Base-by-base conservation (phyloP, 345 rosid genomes). In the Aquilaria sinensis region DNA sequence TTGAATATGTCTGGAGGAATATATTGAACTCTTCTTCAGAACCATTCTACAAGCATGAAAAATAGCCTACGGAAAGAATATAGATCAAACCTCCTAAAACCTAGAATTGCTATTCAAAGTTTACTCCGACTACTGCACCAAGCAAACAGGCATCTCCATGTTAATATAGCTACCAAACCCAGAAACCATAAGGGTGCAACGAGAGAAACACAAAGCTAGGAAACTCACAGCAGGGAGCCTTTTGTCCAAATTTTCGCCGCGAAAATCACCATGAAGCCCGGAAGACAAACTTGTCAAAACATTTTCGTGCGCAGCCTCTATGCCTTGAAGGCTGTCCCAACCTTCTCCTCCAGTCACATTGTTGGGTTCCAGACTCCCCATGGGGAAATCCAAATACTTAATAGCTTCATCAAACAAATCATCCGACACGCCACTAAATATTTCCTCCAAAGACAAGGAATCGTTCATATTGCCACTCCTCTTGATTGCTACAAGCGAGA, bases 231-330 rank as follows among this genome's bases (percentile, higher is more conserved):
- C 23, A 9, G 80, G 50, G 29, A 56, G 53, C 31, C 66, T 57
- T 37, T 77, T 68, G 8, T 37, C n/a, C 63, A 57, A n/a, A 60
- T 67, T 43, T 64, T 60, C 53, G 67, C 68, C 75, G 53, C 68
- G 43, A 66, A 43, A 14, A 65, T 53, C 62, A 64, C 53, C 55
- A 47, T 69, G 57, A 62, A 81, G 51, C 57, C 54, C 85, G 31
- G 79, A 68, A 8, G 85, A 55, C 12, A 83, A 72, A 60, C 70
- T 77, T 0, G 80, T 58, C 61, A 87, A 71, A 12, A 77, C 65
- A 70, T 65, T 72, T n/a, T 79, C 60, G 10, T 90, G 75, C 14
- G 94, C 86, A 31, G 88, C 82, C 47, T 80, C 82, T 30, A 90
- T 74, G 63, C 71, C 63, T 60, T 78, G 74, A 70, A 90, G 85